Evolutionary conservation across 768 basidiomycete species (phyloP).

Genomic region (Tylopilus sp.): DNA sequence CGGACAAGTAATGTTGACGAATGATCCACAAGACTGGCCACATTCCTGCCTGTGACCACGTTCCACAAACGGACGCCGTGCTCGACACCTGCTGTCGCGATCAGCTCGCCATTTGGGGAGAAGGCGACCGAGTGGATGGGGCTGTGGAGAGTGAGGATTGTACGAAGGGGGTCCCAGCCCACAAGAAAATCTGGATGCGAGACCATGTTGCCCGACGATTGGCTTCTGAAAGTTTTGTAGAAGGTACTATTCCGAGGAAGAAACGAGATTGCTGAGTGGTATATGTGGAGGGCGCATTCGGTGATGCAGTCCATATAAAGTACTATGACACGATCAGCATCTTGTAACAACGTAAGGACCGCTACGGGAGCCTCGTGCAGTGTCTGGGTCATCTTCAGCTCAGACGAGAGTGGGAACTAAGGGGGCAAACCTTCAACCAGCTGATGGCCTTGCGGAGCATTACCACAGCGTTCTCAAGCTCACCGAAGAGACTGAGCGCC

Average conservation of each 20-base stretch:
- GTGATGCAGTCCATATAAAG: conserved; percentile 20
- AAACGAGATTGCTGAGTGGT: conserved; percentile 10
- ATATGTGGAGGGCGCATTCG: conserved; percentile 19
- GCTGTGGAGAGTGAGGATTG: neutral
- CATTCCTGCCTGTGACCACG: conserved; percentile 15
- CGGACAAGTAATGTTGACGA: conserved; percentile 8
- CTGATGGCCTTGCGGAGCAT: conserved; percentile 12
- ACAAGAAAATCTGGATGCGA: neutral
- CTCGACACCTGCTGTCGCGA: conserved; percentile 15
- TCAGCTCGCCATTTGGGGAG: conserved; percentile 7
- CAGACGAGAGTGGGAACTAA: neutral
- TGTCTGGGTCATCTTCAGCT: conserved; percentile 3
- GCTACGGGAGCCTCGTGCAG: conserved; percentile 7
- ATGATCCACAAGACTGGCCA: conserved; percentile 17
- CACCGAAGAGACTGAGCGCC: conserved; percentile 16
- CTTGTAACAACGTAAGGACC: conserved; percentile 6
- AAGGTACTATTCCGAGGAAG: neutral
- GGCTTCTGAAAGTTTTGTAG: conserved; percentile 7
- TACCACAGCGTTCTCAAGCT: conserved; percentile 13
- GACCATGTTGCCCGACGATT: neutral
- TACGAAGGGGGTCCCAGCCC: neutral
- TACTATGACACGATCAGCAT: conserved; percentile 18
- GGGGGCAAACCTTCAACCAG: conserved; percentile 14
- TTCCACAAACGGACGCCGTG: conserved; percentile 26
- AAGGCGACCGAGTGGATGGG: conserved; percentile 15